Percentiles rank a stretch among this genome's conserved stretches.
Conservation (phyloP, 169 alveolate species). For the Plasmodium fragile region DNA sequence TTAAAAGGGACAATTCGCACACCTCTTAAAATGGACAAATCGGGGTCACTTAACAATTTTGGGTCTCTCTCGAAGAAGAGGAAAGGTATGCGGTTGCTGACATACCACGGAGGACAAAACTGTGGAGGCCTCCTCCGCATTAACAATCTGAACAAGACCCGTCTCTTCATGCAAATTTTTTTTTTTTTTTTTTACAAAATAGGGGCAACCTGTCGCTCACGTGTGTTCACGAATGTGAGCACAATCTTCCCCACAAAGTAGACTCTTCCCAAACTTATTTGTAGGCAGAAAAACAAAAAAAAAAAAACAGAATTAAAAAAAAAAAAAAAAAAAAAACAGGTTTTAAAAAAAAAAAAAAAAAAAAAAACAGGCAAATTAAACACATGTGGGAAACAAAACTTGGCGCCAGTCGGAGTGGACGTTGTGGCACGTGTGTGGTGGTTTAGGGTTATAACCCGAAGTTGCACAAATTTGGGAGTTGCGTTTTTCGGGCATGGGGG, state of each 20-base stretch:
- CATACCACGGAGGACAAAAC: background rate
- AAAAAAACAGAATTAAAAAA: no score
- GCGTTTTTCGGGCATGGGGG: background rate
- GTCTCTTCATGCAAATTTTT: background rate
- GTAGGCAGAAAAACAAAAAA: background rate
- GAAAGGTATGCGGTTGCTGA: background rate
- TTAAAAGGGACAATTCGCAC: no score
- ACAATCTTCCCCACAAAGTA: background rate
- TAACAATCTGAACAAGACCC: background rate
- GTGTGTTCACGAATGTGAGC: background rate
- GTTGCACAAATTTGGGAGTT: background rate
- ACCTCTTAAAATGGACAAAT: background rate
- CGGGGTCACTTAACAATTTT: background rate
- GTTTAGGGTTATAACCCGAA: background rate
- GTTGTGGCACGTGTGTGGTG: background rate
- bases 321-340: background rate
- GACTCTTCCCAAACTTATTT: background rate
- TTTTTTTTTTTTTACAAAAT: background rate
- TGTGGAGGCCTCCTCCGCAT: background rate
- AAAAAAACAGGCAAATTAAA: background rate
- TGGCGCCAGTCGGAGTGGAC: background rate
- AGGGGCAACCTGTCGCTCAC: background rate
- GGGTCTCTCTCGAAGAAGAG: background rate
- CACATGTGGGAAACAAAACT: conserved; percentile 21
- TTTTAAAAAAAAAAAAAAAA: background rate